phyloP scores from a whole-genome alignment of 805 yeast species.

The Metschnikowia corniflorae region DNA sequence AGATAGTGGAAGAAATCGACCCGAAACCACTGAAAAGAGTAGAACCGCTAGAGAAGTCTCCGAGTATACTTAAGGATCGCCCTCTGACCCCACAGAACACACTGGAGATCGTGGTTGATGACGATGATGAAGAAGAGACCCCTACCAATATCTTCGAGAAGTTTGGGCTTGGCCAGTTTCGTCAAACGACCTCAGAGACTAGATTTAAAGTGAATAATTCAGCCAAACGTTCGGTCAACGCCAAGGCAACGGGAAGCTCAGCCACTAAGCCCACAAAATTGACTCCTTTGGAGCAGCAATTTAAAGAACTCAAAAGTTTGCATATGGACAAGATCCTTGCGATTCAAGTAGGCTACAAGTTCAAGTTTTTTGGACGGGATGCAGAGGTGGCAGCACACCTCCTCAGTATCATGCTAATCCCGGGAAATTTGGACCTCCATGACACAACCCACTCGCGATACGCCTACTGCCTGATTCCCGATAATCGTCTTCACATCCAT shows the following conservation, averaged over 20 bases:
- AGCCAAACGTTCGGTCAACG: too few relatives aligned
- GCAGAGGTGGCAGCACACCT: slow-evolving; percentile 67
- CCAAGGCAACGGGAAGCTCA: not conserved
- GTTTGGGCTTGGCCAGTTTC: not conserved
- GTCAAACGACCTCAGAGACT: not conserved
- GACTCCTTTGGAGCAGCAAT: slow-evolving; percentile 80
- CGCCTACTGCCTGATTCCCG: slow-evolving; percentile 86
- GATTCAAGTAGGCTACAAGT: slow-evolving; percentile 90
- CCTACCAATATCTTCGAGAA: not conserved
- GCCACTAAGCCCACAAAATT: slow-evolving; percentile 9
- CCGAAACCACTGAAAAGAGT: not conserved
- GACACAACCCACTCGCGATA: slow-evolving; percentile 51
- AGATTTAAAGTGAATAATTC: not conserved
- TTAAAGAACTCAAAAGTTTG: slow-evolving; percentile 55
- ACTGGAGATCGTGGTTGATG: not conserved
- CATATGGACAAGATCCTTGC: slow-evolving; percentile 70
- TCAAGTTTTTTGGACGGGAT: slow-evolving; percentile 81
- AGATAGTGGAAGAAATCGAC: not conserved
- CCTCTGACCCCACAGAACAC: not conserved
- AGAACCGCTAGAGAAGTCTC: not conserved
- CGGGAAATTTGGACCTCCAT: slow-evolving; percentile 59
- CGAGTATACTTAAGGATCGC: not conserved
- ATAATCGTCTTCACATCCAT: slow-evolving; percentile 68
- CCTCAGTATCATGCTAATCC: slow-evolving; percentile 66
- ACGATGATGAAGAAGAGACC: not conserved